Base-by-base conservation (phyloP, 2,329 filamentous ascomycete genomes). In the Diplodia intermedia region DNA sequence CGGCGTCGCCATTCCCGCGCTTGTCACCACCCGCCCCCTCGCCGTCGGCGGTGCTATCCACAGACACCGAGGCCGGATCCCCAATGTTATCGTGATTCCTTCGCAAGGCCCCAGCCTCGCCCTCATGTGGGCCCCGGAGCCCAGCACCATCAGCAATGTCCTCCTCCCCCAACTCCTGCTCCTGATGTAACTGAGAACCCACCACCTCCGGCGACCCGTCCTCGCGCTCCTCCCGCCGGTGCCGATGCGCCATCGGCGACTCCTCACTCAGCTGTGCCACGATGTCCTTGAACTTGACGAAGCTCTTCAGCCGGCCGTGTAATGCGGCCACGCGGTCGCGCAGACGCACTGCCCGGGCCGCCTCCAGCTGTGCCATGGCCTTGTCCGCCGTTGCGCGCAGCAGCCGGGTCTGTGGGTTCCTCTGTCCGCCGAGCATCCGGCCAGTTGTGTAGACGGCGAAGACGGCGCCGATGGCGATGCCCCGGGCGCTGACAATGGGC, bases 331-430 rank as follows among this genome's bases (percentile, higher is more conserved):
- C 2, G n/a, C 43, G 43, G 7, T 20, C 43, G 18, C 43, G 43
- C 7, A 20, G n/a, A 3, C n/a, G 9, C 18, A n/a, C 43, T 7
- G 43, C 43, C 8, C 43, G 43, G 3, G 43, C 43, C 8, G 63
- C 43, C 14, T 70, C 69, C 9, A 72, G 65, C 49, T 69, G 26
- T 9, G 65, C 49, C 68, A 70, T 66, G 52, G 69, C 71, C 56
- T 67, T 71, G 8, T 18, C 50, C 18, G 60, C 66, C 3, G 66
- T 63, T 8, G 65, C 47, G 6, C 20, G 31, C 15, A 72, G 54
- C 29, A 69, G 53, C 33, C 33, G 33, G 8, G 20, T 18, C 15
- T n/a, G 36, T 14, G 65, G 70, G 67, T 18, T 38, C 14, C 20
- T 49, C 40, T 23, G 15, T 49, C 40, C 15, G 14, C n/a, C 3